A percentile compares a stretch with the other conserved stretches of the same genome.
phyloP scores from a whole-genome alignment of 176 grass and related monocot species.

The Eragrostis nindensis region DNA sequence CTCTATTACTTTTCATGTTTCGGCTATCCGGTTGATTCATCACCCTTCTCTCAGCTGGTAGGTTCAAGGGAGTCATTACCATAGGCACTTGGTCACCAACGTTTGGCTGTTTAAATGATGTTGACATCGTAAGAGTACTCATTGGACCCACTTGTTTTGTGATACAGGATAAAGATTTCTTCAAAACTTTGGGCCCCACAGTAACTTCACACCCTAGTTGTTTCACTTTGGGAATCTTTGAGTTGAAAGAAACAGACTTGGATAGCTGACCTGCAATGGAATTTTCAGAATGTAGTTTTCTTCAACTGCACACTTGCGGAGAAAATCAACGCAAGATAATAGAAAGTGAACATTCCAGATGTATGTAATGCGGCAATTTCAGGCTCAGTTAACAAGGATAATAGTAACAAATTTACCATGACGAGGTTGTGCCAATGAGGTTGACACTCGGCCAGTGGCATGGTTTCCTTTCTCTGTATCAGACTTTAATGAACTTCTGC shows the following conservation, averaged over 20 bases:
- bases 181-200: conserved; percentile 54
- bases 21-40: conserved; percentile 40
- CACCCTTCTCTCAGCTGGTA: conserved; percentile 46
- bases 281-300: background rate
- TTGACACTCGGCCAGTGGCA: conserved; percentile 3
- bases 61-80: conserved; percentile 34
- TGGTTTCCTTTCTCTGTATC: conserved; percentile 59
- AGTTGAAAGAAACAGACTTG: conserved; percentile 77
- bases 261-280: conserved; percentile 60
- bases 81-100: conserved; percentile 39
- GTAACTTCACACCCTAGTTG: conserved; percentile 63
- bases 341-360: conserved; percentile 25
- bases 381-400: background rate
- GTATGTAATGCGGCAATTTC: background rate
- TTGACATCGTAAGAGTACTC: conserved; percentile 43
- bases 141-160: conserved; percentile 50
- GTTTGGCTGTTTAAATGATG: conserved; percentile 64
- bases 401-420: conserved; percentile 51
- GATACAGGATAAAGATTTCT: conserved; percentile 47
- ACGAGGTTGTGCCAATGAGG: conserved; percentile 24
- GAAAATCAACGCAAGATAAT: background rate
- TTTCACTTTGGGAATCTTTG: conserved; percentile 84
- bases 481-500: conserved; percentile 45
- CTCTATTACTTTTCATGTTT: conserved; percentile 45
- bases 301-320: background rate